phyloP scores from a whole-genome alignment of 2,329 filamentous ascomycete species.

The Clonostachys chloroleuca region DNA sequence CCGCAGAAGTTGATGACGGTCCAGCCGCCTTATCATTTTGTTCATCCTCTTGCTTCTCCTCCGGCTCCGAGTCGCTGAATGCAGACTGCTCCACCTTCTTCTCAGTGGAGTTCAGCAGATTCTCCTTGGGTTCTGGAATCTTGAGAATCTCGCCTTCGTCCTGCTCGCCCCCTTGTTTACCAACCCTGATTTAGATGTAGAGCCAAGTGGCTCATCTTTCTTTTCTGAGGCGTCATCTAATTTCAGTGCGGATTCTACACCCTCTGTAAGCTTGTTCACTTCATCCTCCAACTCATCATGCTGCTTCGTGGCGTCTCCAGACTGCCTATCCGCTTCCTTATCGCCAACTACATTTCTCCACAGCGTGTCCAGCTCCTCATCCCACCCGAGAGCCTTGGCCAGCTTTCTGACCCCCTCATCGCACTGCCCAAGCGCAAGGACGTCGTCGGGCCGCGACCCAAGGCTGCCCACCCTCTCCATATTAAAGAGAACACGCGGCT shows the following conservation, averaged over 20 bases:
- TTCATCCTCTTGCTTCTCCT: not conserved
- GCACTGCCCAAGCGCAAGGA: conserved; percentile 77
- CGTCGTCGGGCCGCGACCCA: conserved; percentile 76
- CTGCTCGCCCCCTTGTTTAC: not conserved
- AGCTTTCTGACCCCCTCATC: conserved; percentile 76
- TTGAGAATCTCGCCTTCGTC: not conserved
- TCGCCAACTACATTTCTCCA: conserved; percentile 69
- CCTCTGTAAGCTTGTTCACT: conserved; percentile 29
- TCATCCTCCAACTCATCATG: conserved; percentile 21
- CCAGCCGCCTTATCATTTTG: not conserved
- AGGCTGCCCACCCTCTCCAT: conserved; percentile 76
- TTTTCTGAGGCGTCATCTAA: conserved; percentile 12
- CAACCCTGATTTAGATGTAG: not conserved
- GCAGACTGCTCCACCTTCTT: not conserved
- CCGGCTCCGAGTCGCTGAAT: not conserved
- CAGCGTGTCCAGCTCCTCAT: conserved; percentile 70
- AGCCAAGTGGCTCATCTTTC: not conserved
- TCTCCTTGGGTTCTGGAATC: not conserved
- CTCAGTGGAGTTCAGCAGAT: not conserved
- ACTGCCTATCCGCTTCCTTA: conserved; percentile 47
- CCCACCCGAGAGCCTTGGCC: conserved; percentile 79
- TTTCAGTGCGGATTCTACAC: conserved; percentile 24
- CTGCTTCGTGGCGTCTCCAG: conserved; percentile 19
- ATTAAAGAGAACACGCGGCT: conserved; percentile 83
- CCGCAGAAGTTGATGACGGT: too few relatives aligned